Evolutionary conservation across 148 eudicot genomes (phyloP), one percentile per base, ranked within the genome.

Genomic region (Spergularia bocconei): DNA sequence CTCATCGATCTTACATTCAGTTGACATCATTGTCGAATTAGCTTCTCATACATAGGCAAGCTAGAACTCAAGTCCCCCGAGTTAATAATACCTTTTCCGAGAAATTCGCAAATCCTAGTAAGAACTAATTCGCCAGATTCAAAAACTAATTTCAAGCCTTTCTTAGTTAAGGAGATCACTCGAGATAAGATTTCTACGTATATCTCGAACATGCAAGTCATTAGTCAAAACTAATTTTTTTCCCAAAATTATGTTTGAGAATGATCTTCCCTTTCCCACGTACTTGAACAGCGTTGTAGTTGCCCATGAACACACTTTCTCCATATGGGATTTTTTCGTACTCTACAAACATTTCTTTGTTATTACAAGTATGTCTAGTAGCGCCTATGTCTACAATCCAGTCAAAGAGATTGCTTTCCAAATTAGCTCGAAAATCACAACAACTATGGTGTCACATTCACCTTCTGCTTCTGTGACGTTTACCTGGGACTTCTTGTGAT

Each of bases 281-380:
- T 7, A 70, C 5, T 15, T 7, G 2, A 6, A 11, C 61, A 33
- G 48, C n/a, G 12, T 36, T 54, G 1, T 62, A 54, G 73, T 33
- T 70, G 11, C 73, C 61, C 73, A 70, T 70, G 61, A 54, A 70
- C 8, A 70, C 61, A 8, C 8, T 13, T 11, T 52, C 25, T 52
- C 52, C 61, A n/a, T 54, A 61, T 4, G 0, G 47, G 25, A 33
- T 17, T 10, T 70, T 25, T 13, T 54, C 11, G 16, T 51, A 23
- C 55, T 29, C 36, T 0, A 21, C 9, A 23, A 69, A 69, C n/a
- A 69, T 21, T 0, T 69, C 72, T 51, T 52, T 50, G 56, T 48
- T 68, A 33, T 48, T 68, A 33, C 36, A 68, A 21, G 48, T 47
- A 14, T 67, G 57, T 23, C 56, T 67, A 0, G 55, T 67, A 0